These are phyloP conservation scores for Andrographis paniculata DNA, from an alignment of 305 asterid species.

Conservation along the genomic window DNA sequence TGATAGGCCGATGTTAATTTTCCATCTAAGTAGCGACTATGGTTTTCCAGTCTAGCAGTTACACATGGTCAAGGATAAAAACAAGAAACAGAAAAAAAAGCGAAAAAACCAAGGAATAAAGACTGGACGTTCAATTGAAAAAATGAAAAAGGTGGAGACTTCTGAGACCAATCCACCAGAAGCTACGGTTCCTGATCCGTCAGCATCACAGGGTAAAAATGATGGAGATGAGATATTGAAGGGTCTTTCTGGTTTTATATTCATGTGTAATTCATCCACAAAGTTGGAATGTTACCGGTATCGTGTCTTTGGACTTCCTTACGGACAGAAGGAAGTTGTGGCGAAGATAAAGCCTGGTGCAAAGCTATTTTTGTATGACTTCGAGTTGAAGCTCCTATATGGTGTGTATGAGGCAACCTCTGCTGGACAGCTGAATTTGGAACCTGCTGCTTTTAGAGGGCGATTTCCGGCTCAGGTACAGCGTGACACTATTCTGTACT, in stretches of 20 bases:
- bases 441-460: slow-evolving; percentile 68
- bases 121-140: slow-evolving; percentile 19
- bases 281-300: slow-evolving; percentile 59
- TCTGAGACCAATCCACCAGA: slow-evolving; percentile 11
- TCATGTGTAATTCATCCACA: slow-evolving; percentile 58
- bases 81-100: slow-evolving; percentile 20
- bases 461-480: slow-evolving; percentile 81
- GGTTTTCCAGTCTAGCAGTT: slow-evolving; percentile 22
- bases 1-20: neutral
- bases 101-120: slow-evolving; percentile 18
- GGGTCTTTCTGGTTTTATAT: slow-evolving; percentile 53
- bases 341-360: slow-evolving; percentile 54
- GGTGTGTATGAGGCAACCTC: slow-evolving; percentile 75
- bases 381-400: slow-evolving; percentile 51
- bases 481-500: slow-evolving; percentile 7
- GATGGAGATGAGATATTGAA: slow-evolving; percentile 19
- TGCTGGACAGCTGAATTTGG: slow-evolving; percentile 48
- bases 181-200: slow-evolving; percentile 20
- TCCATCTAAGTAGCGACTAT: slow-evolving; percentile 17
- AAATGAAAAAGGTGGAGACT: slow-evolving; percentile 24
- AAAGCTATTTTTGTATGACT: slow-evolving; percentile 67
- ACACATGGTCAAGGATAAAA: slow-evolving; percentile 25
- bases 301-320: slow-evolving; percentile 81
- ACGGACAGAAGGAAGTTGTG: slow-evolving; percentile 34
- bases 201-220: slow-evolving; percentile 22